These are phyloP conservation scores for Populus tomentosa DNA, from an alignment of 441 rosid species.

Conservation along the genomic window DNA sequence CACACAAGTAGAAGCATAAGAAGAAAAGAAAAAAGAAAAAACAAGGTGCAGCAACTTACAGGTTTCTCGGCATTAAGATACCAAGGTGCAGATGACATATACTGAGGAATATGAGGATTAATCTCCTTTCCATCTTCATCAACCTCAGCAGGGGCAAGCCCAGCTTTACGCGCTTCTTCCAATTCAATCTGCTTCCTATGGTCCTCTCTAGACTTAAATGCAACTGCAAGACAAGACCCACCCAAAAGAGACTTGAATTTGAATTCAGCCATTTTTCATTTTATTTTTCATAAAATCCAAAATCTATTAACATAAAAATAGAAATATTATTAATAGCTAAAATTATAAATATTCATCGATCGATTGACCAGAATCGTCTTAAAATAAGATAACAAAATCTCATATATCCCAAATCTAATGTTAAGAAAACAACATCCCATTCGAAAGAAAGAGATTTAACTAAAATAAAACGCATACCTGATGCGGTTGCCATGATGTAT, in stretches of 20 bases:
- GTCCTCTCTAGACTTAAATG: too few species aligned
- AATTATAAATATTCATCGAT: too few species aligned
- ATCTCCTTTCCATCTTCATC: constrained; percentile 90
- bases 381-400: not conserved
- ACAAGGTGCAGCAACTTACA: constrained; percentile 27
- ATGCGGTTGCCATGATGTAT: constrained; percentile 25
- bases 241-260: not conserved
- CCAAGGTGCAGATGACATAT: constrained; percentile 92
- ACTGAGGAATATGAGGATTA: constrained; percentile 94
- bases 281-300: too few species aligned
- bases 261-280: too few species aligned
- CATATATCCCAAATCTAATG: too few species aligned
- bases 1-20: not conserved
- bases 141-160: constrained; percentile 29
- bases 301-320: too few species aligned
- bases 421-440: not conserved
- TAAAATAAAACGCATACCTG: constrained; percentile 8
- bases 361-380: not conserved
- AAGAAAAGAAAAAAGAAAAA: not conserved
- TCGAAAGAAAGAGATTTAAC: not conserved
- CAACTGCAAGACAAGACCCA: not conserved
- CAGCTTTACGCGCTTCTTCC: constrained; percentile 42
- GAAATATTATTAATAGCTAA: too few species aligned
- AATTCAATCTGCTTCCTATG: too few species aligned
- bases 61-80: constrained; percentile 84